Conservation (phyloP, 78 protist genomes). For the Bodo saltans region DNA sequence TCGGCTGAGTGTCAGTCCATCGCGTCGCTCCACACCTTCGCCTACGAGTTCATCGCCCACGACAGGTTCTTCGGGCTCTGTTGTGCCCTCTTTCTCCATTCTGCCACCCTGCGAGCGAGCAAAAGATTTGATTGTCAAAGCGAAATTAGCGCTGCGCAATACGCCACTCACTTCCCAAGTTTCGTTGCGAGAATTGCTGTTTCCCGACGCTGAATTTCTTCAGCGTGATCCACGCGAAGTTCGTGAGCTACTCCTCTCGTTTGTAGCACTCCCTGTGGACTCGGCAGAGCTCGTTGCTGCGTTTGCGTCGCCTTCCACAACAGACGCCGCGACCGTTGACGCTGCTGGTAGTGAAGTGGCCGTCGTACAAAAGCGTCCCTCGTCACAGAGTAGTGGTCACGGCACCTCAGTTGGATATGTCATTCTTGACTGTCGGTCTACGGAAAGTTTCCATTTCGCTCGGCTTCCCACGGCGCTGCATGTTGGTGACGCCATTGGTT, state of each 20-base stretch:
- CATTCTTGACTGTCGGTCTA: constrained; percentile 30
- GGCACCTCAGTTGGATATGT: background rate
- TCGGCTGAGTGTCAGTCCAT: no score
- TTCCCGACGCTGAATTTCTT: background rate
- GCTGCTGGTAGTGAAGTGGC: no score
- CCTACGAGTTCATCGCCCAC: background rate
- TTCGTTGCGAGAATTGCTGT: background rate
- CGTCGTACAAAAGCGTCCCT: no score
- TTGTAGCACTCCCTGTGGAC: constrained; percentile 8
- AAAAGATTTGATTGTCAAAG: background rate
- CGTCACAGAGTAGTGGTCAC: no score
- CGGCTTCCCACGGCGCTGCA: constrained; percentile 45
- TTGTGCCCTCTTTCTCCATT: background rate
- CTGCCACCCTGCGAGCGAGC: background rate
- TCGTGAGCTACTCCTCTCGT: background rate
- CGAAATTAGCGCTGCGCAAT: background rate
- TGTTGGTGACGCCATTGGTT: constrained; percentile 28
- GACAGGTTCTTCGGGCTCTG: background rate
- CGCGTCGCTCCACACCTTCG: background rate
- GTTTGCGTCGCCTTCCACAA: no score
- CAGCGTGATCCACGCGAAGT: background rate
- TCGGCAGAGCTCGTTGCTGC: constrained; percentile 7
- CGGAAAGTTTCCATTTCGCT: constrained; percentile 27
- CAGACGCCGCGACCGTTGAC: no score
- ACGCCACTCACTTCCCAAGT: background rate